phyloP scores from a whole-genome alignment of 192 early-diverging fungal genomes.

The Dissophora ornata region DNA sequence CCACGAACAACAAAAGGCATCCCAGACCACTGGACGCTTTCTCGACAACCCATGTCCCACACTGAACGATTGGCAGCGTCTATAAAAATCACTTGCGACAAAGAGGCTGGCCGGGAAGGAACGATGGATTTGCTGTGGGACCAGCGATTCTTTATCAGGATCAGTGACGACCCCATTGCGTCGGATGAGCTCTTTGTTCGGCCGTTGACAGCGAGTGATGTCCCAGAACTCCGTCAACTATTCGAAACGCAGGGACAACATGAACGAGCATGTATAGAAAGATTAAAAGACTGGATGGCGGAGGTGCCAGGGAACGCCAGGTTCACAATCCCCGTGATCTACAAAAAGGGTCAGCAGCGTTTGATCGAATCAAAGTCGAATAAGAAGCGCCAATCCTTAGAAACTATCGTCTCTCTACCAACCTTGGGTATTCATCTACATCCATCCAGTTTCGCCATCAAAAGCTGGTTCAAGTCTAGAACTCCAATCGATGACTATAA shows the following conservation, averaged over 20 bases:
- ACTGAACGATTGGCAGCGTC: constrained; percentile 12
- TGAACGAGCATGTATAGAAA: neutral
- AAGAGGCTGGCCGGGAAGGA: no score
- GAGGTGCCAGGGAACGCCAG: constrained; percentile 16
- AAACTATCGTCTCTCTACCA: constrained; percentile 20
- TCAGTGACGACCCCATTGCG: neutral
- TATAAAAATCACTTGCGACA: neutral
- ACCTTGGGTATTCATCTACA: constrained; percentile 18
- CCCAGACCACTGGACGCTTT: constrained; percentile 22
- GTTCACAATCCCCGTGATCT: constrained; percentile 29
- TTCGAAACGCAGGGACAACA: neutral
- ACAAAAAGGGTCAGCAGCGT: neutral
- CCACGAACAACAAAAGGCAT: constrained; percentile 37
- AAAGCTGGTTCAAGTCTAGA: constrained; percentile 34
- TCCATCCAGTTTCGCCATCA: neutral
- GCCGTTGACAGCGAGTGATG: constrained; percentile 8
- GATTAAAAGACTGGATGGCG: constrained; percentile 12
- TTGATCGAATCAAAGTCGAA: neutral
- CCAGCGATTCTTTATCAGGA: constrained; percentile 28
- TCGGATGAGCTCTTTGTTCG: neutral
- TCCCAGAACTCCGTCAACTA: neutral
- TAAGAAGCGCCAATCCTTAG: neutral
- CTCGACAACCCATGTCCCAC: constrained; percentile 33
- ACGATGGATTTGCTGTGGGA: constrained; percentile 32
- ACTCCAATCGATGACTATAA: neutral